Evolutionary conservation across 345 rosid species (phyloP).

Genomic region (Citrus hindsii): DNA sequence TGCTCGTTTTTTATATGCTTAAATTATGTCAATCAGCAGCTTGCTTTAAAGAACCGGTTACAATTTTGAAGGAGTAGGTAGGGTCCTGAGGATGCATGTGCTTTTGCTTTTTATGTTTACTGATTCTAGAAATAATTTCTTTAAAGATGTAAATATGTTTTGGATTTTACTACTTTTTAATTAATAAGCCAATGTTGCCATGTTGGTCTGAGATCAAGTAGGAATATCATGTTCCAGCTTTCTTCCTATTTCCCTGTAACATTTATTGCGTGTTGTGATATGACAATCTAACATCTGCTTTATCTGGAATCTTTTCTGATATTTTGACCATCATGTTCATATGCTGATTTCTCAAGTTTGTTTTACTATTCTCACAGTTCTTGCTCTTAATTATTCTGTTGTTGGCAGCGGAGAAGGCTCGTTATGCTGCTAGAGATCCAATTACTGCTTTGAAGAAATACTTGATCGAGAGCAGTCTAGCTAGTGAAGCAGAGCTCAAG

Average conservation of each 20-base stretch:
- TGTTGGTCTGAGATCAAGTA: not conserved
- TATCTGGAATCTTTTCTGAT: not conserved
- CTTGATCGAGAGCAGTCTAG: slow-evolving; percentile 58
- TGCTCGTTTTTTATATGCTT: not conserved
- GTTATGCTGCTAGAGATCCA: slow-evolving; percentile 80
- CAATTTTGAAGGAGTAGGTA: not conserved
- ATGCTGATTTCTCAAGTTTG: not conserved
- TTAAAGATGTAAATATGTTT: not conserved
- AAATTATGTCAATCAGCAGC: not conserved
- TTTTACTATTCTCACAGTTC: not conserved
- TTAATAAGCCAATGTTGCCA: not conserved
- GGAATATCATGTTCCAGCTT: not conserved
- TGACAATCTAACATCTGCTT: not conserved
- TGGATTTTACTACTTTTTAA: not conserved
- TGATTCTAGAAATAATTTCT: not conserved
- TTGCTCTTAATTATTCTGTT: slow-evolving; percentile 6
- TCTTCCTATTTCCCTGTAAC: not conserved
- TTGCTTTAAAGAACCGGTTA: not conserved
- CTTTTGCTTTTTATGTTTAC: not conserved
- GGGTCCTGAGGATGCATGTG: not conserved
- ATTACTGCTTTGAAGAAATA: slow-evolving; percentile 66
- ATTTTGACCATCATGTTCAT: not conserved
- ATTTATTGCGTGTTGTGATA: not conserved
- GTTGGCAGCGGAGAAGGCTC: slow-evolving; percentile 75
- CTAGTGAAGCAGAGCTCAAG: slow-evolving; percentile 61